Percentiles rank a stretch among this genome's conserved stretches.
Conservation (phyloP, 23 red algal species). For the Agarophyton chilense region DNA sequence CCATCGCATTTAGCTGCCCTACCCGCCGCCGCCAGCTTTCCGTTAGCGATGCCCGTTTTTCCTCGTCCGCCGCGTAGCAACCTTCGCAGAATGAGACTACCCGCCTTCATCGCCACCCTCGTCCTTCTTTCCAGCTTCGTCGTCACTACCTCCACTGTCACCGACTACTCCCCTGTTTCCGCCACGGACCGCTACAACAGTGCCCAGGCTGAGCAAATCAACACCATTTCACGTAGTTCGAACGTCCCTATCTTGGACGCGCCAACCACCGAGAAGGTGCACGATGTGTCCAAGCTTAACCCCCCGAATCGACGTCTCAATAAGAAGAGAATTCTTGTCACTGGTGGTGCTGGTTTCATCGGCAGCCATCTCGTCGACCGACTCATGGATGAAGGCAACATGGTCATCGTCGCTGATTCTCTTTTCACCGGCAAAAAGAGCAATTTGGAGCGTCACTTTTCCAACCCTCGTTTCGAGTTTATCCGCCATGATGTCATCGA, state of each 20-base stretch:
- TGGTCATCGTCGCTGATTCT: constrained; percentile 96
- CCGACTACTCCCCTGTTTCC: neutral
- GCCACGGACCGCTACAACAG: neutral
- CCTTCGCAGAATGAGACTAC: constrained; percentile 20
- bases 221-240: constrained; percentile 1
- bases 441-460: constrained; percentile 77
- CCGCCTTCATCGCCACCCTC: constrained; percentile 7
- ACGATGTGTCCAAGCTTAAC: constrained; percentile 70
- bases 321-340: constrained; percentile 93
- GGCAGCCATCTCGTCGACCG: constrained; percentile 94
- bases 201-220: neutral
- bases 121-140: constrained; percentile 22
- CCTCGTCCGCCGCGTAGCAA: neutral
- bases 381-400: constrained; percentile 96
- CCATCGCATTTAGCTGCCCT: neutral
- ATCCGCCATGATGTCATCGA: constrained; percentile 97
- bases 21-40: neutral
- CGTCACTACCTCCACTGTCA: constrained; percentile 26
- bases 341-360: constrained; percentile 98
- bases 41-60: neutral
- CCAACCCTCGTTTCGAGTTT: constrained; percentile 91
- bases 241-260: constrained; percentile 40
- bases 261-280: constrained; percentile 26
- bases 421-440: constrained; percentile 97
- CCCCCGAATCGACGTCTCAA: constrained; percentile 86